Evolutionary conservation across 1,284 basidiomycete species (phyloP).

Genomic region (Neotropicomus parvogracilis): DNA sequence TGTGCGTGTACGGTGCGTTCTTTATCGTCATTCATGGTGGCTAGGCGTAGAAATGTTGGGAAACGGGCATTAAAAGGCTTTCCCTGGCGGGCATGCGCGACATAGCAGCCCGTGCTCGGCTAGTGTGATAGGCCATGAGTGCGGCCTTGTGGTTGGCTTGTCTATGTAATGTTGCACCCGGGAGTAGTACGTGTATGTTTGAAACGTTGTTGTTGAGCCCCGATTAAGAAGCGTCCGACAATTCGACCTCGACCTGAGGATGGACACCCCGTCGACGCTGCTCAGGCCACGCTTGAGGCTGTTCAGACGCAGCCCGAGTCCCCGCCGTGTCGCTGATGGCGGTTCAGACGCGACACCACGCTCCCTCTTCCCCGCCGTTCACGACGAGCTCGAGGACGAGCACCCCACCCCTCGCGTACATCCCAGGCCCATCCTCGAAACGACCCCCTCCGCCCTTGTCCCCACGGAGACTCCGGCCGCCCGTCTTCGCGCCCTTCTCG

Average conservation of each 20-base stretch:
- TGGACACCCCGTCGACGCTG: slow-evolving; percentile 23
- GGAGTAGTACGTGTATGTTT: background rate
- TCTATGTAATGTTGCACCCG: background rate
- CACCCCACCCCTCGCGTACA: slow-evolving; percentile 49
- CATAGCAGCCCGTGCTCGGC: slow-evolving; percentile 1
- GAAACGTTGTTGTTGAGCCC: too few species aligned
- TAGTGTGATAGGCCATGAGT: slow-evolving; percentile 8
- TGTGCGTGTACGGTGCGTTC: background rate
- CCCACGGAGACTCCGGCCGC: slow-evolving; percentile 45
- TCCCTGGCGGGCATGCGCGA: background rate
- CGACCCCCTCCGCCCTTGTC: slow-evolving; percentile 15
- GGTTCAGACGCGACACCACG: slow-evolving; percentile 20
- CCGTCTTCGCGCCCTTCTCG: slow-evolving; percentile 55
- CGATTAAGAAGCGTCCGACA: background rate
- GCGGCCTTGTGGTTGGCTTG: background rate
- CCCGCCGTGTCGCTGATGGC: slow-evolving; percentile 17
- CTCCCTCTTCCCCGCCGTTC: background rate
- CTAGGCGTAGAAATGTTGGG: background rate
- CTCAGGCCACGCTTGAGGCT: slow-evolving; percentile 45
- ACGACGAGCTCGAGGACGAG: slow-evolving; percentile 42
- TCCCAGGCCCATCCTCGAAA: slow-evolving; percentile 22
- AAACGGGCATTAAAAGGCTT: slow-evolving; percentile 1
- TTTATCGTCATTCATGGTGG: slow-evolving; percentile 10
- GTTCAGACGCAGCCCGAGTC: slow-evolving; percentile 35
- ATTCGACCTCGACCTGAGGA: slow-evolving; percentile 3